Percentiles rank a stretch among this genome's conserved stretches.
Conservation (phyloP, 306 rosid genomes). For the Malus fusca region DNA sequence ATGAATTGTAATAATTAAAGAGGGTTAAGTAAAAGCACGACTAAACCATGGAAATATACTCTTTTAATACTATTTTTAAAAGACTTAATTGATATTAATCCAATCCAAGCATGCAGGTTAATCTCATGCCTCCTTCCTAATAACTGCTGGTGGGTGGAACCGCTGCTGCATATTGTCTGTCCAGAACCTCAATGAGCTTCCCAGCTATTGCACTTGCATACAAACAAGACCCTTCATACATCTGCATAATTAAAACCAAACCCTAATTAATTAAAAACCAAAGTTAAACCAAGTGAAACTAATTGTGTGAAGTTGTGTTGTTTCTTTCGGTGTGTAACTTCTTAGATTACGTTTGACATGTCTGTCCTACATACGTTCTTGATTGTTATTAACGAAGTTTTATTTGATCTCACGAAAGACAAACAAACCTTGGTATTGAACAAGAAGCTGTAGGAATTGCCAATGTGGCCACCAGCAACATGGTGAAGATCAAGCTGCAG, state of each 20-base stretch:
- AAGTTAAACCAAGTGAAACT: not conserved
- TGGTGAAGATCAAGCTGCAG: slow-evolving; percentile 74
- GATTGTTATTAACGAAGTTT: not conserved
- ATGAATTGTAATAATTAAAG: too few species aligned
- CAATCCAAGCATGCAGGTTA: not conserved
- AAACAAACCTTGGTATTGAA: slow-evolving; percentile 66
- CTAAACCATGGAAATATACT: not conserved
- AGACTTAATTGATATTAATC: not conserved
- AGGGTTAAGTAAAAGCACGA: too few species aligned
- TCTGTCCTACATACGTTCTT: not conserved
- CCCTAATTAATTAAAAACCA: not conserved
- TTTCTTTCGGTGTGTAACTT: not conserved
- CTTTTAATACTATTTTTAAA: not conserved
- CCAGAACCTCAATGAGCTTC: slow-evolving; percentile 25
- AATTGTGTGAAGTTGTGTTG: not conserved
- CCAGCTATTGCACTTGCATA: slow-evolving; percentile 27
- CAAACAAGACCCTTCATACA: slow-evolving; percentile 28
- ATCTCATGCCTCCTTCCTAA: not conserved
- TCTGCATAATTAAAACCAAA: slow-evolving; percentile 6
- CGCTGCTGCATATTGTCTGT: slow-evolving; percentile 13
- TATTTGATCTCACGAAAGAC: not conserved
- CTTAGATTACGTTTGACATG: not conserved
- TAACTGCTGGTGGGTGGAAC: not conserved
- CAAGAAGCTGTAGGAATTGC: slow-evolving; percentile 67
- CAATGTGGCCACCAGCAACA: slow-evolving; percentile 83